Conservation (phyloP, 768 basidiomycete species). For the Boletellus ananas region DNA sequence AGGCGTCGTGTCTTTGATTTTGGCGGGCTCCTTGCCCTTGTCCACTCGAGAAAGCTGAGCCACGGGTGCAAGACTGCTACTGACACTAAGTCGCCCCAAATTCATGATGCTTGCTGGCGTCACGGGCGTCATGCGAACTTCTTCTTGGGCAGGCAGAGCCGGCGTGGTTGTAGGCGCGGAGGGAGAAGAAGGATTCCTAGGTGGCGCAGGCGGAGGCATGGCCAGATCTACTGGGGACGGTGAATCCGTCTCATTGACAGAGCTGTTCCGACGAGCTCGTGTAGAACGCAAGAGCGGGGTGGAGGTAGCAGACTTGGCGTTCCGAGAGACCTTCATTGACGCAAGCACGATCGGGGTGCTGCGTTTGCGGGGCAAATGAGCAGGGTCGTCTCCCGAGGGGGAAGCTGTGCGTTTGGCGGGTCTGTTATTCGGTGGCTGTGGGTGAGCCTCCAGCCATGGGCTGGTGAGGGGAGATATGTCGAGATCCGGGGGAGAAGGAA, state of each 20-base stretch:
- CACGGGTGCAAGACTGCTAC: slow-evolving; percentile 39
- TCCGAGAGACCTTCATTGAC: slow-evolving; percentile 23
- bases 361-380: slow-evolving; percentile 48
- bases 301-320: slow-evolving; percentile 50
- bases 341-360: slow-evolving; percentile 39
- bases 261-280: slow-evolving; percentile 41
- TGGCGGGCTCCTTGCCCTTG: slow-evolving; percentile 30
- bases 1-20: slow-evolving; percentile 24
- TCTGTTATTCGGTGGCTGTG: slow-evolving; percentile 30
- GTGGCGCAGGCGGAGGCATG: slow-evolving; percentile 83
- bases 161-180: slow-evolving; percentile 1
- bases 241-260: slow-evolving; percentile 48
- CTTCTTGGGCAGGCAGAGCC: slow-evolving; percentile 12
- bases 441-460: slow-evolving; percentile 71
- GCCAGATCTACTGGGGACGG: slow-evolving; percentile 86
- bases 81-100: slow-evolving; percentile 59
- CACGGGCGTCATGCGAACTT: slow-evolving; percentile 59
- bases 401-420: slow-evolving; percentile 53
- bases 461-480: slow-evolving; percentile 80
- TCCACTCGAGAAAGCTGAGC: slow-evolving; percentile 16
- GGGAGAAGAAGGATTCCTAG: slow-evolving; percentile 23
- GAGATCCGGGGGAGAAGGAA: slow-evolving; percentile 49
- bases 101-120: slow-evolving; percentile 95
- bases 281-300: slow-evolving; percentile 53
- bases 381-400: slow-evolving; percentile 50